Conservation (phyloP, 1,284 basidiomycete genomes). For the Spongiforma sp. region DNA sequence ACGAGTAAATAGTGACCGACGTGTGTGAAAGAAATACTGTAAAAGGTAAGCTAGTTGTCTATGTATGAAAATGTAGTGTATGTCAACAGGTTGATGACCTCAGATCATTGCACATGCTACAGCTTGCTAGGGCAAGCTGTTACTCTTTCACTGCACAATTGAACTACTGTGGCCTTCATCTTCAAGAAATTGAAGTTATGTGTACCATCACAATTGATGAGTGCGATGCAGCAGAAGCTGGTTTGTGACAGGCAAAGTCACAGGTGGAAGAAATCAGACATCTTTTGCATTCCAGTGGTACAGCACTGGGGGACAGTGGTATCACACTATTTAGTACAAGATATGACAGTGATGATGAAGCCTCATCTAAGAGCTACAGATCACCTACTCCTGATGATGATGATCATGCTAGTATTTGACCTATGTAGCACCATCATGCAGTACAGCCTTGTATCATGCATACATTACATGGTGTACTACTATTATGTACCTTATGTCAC, state of each 20-base stretch:
- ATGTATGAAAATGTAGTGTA: no score
- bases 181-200: conserved; percentile 3
- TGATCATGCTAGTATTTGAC: neutral
- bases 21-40: no score
- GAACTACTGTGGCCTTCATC: neutral
- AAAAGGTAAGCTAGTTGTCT: no score
- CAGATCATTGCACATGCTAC: neutral
- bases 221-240: neutral
- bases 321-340: neutral
- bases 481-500: no score
- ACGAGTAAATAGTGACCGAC: no score
- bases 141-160: neutral
- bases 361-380: neutral
- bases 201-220: conserved; percentile 1
- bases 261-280: neutral
- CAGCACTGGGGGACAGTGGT: neutral
- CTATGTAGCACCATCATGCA: no score
- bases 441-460: no score
- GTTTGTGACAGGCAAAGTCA: neutral
- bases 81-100: neutral
- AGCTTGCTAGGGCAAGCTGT: conserved; percentile 1
- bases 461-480: no score
- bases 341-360: neutral
- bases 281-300: neutral
- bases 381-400: conserved; percentile 1